These are phyloP conservation scores for Teratosphaeria nubilosa DNA, from an alignment of 2,329 filamentous ascomycete genomes.

Conservation along the genomic window DNA sequence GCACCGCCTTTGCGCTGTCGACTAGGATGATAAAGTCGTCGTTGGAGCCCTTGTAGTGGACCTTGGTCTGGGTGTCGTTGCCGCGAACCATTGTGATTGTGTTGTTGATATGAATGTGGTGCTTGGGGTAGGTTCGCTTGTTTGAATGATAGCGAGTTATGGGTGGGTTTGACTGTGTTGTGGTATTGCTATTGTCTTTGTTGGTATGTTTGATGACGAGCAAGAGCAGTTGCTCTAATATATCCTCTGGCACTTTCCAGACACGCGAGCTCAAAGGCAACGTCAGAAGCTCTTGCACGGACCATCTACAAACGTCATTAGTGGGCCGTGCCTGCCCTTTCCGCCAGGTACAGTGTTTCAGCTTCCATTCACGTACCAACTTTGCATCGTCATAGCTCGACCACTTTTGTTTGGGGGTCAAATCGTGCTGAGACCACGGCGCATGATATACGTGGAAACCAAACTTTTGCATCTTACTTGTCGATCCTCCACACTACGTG, in stretches of 20 bases:
- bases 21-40: slow-evolving; percentile 62
- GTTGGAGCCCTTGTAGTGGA: slow-evolving; percentile 68
- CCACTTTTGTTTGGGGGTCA: too few species aligned
- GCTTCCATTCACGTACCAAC: background rate
- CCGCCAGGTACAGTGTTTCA: background rate
- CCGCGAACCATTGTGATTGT: slow-evolving; percentile 1
- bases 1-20: slow-evolving; percentile 51
- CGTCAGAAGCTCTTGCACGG: background rate
- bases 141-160: background rate
- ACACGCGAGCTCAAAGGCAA: background rate
- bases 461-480: too few species aligned
- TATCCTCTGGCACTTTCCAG: background rate
- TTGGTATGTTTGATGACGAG: background rate
- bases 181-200: background rate
- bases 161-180: background rate
- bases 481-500: too few species aligned
- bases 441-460: too few species aligned
- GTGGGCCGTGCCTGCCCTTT: background rate
- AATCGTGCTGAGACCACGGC: too few species aligned
- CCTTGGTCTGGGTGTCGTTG: slow-evolving; percentile 45
- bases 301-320: background rate
- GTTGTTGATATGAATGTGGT: background rate
- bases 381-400: background rate
- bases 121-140: background rate
- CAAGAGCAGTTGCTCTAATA: background rate